Evolutionary conservation across 208 protist species (phyloP).

Genomic region (Borovskyia barvae): DNA sequence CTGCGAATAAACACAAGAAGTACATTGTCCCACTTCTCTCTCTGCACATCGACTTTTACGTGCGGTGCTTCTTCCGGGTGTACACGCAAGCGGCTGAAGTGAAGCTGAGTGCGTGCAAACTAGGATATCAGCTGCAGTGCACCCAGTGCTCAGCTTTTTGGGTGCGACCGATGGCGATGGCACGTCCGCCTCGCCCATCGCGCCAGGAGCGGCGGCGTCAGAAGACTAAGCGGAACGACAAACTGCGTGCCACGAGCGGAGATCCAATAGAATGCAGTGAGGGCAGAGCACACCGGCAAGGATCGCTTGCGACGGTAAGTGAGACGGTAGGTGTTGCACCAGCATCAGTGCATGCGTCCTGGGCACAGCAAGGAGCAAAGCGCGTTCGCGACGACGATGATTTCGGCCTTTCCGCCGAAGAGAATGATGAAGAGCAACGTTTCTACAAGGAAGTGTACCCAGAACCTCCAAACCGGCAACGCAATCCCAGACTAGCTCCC

Average conservation of each 20-base stretch:
- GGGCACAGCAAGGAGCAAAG: background rate
- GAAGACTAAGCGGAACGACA: conserved; percentile 19
- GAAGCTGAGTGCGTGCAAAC: conserved; percentile 90
- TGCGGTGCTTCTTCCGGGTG: conserved; percentile 98
- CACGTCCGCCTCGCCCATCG: conserved; percentile 20
- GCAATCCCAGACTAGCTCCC: conserved; percentile 44
- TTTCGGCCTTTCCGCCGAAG: background rate
- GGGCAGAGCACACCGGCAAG: too few species aligned
- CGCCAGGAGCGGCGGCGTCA: conserved; percentile 14
- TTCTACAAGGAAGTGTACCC: conserved; percentile 44
- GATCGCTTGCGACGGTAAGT: too few species aligned
- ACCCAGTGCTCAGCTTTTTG: conserved; percentile 93
- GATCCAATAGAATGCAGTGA: background rate
- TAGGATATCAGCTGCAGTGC: conserved; percentile 94
- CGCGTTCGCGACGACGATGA: background rate
- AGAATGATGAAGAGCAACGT: background rate
- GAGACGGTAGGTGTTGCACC: background rate
- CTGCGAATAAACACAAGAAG: conserved; percentile 93
- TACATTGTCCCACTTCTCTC: conserved; percentile 97
- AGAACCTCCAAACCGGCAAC: conserved; percentile 30
- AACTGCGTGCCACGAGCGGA: conserved; percentile 2
- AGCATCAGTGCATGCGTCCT: background rate
- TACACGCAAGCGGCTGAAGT: conserved; percentile 87
- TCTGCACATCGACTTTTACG: conserved; percentile 99
- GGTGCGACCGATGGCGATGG: conserved; percentile 87